phyloP scores from a whole-genome alignment of 2,329 filamentous ascomycete species.

The Plectosphaerella sp. region DNA sequence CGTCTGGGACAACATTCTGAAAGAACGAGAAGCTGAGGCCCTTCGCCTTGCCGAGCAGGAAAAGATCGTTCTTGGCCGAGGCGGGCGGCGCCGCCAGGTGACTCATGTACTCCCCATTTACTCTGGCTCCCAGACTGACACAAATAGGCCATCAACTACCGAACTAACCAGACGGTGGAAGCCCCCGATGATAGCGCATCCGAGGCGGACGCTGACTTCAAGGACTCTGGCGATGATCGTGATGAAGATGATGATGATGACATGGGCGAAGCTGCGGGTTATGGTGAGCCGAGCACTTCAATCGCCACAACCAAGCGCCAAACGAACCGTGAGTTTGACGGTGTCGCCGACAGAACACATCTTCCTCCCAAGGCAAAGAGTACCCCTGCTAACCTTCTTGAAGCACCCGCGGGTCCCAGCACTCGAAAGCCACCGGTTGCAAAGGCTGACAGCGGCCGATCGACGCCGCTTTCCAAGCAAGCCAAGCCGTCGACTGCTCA shows the following conservation, averaged over 20 bases:
- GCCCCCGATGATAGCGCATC: slow-evolving; percentile 14
- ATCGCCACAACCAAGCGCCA: too few species aligned
- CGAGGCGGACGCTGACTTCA: slow-evolving; percentile 20
- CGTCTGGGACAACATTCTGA: slow-evolving; percentile 88
- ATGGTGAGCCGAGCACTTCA: too few species aligned
- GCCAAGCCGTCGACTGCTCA: too few species aligned
- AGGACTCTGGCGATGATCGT: slow-evolving; percentile 15
- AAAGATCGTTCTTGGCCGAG: slow-evolving; percentile 76
- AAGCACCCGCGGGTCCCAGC: too few species aligned
- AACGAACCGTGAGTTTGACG: too few species aligned
- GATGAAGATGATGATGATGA: slow-evolving; percentile 17
- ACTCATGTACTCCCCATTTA: slow-evolving; percentile 8
- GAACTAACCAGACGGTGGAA: slow-evolving; percentile 11
- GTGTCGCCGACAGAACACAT: too few species aligned
- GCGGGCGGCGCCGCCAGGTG: slow-evolving; percentile 66
- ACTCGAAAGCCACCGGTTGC: too few species aligned
- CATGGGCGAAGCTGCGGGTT: neutral
- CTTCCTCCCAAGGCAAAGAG: too few species aligned
- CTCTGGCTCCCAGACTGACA: slow-evolving; percentile 1
- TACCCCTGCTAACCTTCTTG: too few species aligned
- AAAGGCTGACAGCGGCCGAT: too few species aligned
- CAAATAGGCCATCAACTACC: slow-evolving; percentile 22
- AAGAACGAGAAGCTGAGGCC: slow-evolving; percentile 51
- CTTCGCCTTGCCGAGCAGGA: slow-evolving; percentile 65
- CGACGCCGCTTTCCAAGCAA: too few species aligned